These are phyloP conservation scores for Solanum ossicruentum DNA, from an alignment of 257 asterid genomes.

Conservation along the genomic window DNA sequence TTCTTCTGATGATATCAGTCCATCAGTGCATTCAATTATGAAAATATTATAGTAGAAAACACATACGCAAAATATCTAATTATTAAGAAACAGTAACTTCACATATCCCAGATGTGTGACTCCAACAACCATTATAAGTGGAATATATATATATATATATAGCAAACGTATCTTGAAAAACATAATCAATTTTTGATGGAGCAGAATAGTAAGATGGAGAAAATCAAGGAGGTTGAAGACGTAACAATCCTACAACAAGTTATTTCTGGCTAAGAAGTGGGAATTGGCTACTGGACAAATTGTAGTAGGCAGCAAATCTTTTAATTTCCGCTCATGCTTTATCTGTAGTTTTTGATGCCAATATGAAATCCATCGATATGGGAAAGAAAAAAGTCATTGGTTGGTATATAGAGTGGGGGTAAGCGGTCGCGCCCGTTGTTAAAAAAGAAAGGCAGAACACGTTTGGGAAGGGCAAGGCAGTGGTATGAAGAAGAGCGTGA, in stretches of 20 bases:
- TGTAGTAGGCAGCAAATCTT: slow-evolving; percentile 17
- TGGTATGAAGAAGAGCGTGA: too few species aligned
- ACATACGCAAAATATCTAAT: too few species aligned
- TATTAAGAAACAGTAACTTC: too few species aligned
- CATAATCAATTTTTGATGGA: slow-evolving; percentile 29
- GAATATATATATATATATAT: background rate
- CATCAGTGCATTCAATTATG: background rate
- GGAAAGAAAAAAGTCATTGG: too few species aligned
- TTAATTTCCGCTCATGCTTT: background rate
- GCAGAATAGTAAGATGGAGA: slow-evolving; percentile 33
- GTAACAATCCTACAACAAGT: slow-evolving; percentile 27
- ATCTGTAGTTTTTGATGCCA: slow-evolving; percentile 17
- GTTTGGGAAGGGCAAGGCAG: too few species aligned
- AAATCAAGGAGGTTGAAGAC: slow-evolving; percentile 23
- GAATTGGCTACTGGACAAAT: slow-evolving; percentile 18
- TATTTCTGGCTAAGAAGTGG: slow-evolving; percentile 10
- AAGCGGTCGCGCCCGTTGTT: too few species aligned
- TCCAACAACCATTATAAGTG: too few species aligned
- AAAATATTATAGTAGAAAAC: too few species aligned
- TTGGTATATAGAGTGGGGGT: too few species aligned
- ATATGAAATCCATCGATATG: slow-evolving; percentile 9
- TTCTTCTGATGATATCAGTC: background rate
- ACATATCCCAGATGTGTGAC: too few species aligned
- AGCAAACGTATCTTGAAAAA: slow-evolving; percentile 17
- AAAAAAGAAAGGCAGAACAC: too few species aligned